Conservation (phyloP, 495 filamentous ascomycete genomes). For the Lepidopterella palustris region DNA sequence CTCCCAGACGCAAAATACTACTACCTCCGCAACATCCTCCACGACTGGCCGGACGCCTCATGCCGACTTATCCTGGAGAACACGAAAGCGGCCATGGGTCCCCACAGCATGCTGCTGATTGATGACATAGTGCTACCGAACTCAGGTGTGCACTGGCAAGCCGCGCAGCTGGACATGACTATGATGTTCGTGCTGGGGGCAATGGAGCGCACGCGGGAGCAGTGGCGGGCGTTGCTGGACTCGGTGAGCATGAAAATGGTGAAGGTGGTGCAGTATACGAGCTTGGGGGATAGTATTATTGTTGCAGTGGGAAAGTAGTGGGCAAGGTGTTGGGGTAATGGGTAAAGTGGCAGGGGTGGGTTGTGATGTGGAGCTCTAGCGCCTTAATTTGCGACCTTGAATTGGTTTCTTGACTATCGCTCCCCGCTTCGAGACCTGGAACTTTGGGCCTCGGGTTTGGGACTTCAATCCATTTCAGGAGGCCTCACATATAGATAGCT, state of each 20-base stretch:
- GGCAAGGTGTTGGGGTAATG: no score
- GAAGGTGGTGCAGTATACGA: not conserved
- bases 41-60: not conserved
- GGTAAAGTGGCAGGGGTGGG: no score
- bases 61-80: not conserved
- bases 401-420: no score
- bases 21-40: slow-evolving; percentile 1
- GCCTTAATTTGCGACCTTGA: no score
- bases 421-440: no score
- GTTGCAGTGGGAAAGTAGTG: no score
- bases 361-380: no score
- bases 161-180: slow-evolving; percentile 1
- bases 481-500: no score
- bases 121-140: not conserved
- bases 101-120: not conserved
- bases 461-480: no score
- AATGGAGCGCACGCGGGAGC: not conserved
- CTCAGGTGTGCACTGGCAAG: not conserved
- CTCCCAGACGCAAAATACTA: not conserved
- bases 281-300: no score
- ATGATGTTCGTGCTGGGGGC: not conserved
- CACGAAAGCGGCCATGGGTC: not conserved
- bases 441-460: no score
- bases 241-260: not conserved
- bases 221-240: not conserved